A percentile compares a stretch with the other conserved stretches of the same genome.
These are phyloP conservation scores for Eucalyptus curtisii DNA, from an alignment of 345 rosid species.

Conservation along the genomic window DNA sequence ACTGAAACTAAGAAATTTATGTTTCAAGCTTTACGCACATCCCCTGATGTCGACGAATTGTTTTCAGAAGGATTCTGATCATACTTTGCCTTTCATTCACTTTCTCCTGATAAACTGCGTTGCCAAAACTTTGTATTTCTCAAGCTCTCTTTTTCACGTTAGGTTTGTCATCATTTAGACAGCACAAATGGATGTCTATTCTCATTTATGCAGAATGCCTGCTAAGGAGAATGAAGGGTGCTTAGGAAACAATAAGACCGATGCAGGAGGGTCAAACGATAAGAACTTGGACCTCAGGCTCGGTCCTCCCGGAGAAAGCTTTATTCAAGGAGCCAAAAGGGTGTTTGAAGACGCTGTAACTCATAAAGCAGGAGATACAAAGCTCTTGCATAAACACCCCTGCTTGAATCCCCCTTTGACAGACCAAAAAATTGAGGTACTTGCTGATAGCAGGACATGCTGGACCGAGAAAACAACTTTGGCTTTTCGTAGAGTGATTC, in stretches of 20 bases:
- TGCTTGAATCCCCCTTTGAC: not conserved
- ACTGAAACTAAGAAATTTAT: not conserved
- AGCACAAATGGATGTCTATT: not conserved
- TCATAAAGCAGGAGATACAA: not conserved
- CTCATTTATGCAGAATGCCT: not conserved
- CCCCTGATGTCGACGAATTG: not conserved
- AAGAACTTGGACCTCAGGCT: slow-evolving; percentile 29
- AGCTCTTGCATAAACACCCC: not conserved
- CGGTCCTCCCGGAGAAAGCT: slow-evolving; percentile 23
- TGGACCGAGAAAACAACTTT: not conserved
- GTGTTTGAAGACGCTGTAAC: not conserved
- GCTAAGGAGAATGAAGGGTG: not conserved
- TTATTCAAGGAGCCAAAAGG: slow-evolving; percentile 11
- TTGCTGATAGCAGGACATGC: not conserved
- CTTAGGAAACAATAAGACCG: not conserved
- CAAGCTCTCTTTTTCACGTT: not conserved
- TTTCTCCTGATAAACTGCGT: not conserved
- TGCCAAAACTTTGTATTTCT: not conserved
- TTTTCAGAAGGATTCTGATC: not conserved
- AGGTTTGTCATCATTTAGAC: not conserved
- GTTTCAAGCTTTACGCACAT: not conserved
- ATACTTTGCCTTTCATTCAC: not conserved
- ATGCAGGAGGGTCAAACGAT: slow-evolving; percentile 2
- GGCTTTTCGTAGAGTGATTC: not conserved
- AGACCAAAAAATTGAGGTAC: not conserved